phyloP scores from a whole-genome alignment of 495 filamentous ascomycete species.

The Pyronema domesticum region DNA sequence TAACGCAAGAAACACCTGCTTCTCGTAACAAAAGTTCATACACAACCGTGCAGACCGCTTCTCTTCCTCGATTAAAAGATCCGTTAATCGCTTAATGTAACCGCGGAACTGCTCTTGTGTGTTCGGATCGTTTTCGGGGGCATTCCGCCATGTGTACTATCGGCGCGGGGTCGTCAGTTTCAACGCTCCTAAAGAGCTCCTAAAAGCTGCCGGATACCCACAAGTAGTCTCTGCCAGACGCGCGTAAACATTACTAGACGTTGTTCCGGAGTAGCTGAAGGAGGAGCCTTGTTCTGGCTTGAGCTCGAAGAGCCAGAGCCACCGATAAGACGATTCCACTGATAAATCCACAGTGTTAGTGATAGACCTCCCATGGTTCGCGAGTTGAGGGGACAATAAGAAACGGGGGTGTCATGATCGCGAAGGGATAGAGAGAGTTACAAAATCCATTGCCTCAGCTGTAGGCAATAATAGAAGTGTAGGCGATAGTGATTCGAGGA shows the following conservation, averaged over 20 bases:
- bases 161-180: constrained; percentile 3
- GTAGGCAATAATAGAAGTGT: no score
- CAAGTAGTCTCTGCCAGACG: constrained; percentile 68
- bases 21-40: constrained; percentile 60
- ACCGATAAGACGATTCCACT: constrained; percentile 85
- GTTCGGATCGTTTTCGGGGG: constrained; percentile 33
- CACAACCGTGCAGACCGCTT: constrained; percentile 77
- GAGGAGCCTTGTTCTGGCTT: constrained; percentile 33
- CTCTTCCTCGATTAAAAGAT: constrained; percentile 71
- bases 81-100: constrained; percentile 50
- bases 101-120: constrained; percentile 34
- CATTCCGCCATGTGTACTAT: constrained; percentile 32
- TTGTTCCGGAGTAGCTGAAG: constrained; percentile 59
- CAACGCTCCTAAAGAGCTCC: background rate
- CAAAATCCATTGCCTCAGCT: background rate
- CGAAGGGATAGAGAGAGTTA: background rate
- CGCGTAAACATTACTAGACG: constrained; percentile 81
- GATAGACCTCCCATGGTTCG: constrained; percentile 8
- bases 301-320: constrained; percentile 50
- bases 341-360: constrained; percentile 14
- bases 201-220: constrained; percentile 27
- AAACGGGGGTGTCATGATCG: background rate
- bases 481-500: no score
- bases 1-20: constrained; percentile 72
- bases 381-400: constrained; percentile 1